phyloP scores from a whole-genome alignment of 2,329 filamentous ascomycete species.

The Aureobasidium sp. region DNA sequence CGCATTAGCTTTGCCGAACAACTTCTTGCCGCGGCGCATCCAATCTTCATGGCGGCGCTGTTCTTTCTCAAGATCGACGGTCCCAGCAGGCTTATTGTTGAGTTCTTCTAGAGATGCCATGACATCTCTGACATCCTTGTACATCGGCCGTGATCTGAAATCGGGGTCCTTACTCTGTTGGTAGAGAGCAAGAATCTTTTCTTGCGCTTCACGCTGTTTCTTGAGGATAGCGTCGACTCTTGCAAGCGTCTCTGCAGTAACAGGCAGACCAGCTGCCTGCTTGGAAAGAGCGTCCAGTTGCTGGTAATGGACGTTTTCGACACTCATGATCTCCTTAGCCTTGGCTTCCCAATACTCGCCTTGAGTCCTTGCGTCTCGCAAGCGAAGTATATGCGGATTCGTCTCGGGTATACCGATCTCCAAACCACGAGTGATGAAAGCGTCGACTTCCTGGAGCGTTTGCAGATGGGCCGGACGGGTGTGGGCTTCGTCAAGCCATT shows the following conservation, averaged over 20 bases:
- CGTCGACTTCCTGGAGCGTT: slow-evolving; percentile 69
- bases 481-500: slow-evolving; percentile 77
- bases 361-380: slow-evolving; percentile 66
- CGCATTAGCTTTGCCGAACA: slow-evolving; percentile 97
- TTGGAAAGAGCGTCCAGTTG: slow-evolving; percentile 86
- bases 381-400: slow-evolving; percentile 71
- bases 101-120: slow-evolving; percentile 81
- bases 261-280: slow-evolving; percentile 73
- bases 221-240: slow-evolving; percentile 86
- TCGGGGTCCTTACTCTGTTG: slow-evolving; percentile 70
- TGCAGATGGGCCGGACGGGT: slow-evolving; percentile 51
- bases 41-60: slow-evolving; percentile 95
- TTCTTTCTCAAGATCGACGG: slow-evolving; percentile 87
- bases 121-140: slow-evolving; percentile 82
- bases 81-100: slow-evolving; percentile 86
- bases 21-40: slow-evolving; percentile 96
- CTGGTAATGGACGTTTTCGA: slow-evolving; percentile 85
- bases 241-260: slow-evolving; percentile 71
- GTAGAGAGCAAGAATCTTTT: slow-evolving; percentile 75
- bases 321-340: slow-evolving; percentile 85
- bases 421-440: slow-evolving; percentile 69
- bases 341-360: slow-evolving; percentile 90
- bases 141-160: slow-evolving; percentile 73
- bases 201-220: slow-evolving; percentile 91
- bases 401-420: slow-evolving; percentile 71